These are phyloP conservation scores for Poa annua DNA, from an alignment of 176 grass and related monocot genomes.

Conservation along the genomic window DNA sequence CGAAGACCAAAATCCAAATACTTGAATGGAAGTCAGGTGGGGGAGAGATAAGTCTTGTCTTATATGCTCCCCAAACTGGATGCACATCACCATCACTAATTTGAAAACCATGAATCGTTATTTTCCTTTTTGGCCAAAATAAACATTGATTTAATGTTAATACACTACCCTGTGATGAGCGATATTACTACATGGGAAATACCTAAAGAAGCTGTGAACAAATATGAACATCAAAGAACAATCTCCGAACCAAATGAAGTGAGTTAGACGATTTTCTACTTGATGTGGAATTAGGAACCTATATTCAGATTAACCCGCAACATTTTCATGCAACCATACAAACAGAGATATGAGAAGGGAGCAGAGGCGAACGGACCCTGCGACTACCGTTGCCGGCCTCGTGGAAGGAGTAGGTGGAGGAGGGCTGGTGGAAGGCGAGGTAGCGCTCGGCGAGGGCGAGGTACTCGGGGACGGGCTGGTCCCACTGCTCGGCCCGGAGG, in stretches of 20 bases:
- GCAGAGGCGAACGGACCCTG: constrained; percentile 45
- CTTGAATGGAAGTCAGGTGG: background rate
- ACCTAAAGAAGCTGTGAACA: background rate
- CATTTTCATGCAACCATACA: background rate
- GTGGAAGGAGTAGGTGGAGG: constrained; percentile 77
- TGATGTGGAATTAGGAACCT: background rate
- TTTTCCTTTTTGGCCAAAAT: background rate
- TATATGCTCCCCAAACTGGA: background rate
- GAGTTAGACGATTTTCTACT: background rate
- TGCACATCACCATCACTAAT: background rate
- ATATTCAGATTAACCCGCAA: background rate
- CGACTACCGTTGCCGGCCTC: constrained; percentile 71
- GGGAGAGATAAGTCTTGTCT: background rate
- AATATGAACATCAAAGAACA: background rate
- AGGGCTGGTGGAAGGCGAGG: constrained; percentile 72
- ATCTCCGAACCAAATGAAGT: constrained; percentile 1
- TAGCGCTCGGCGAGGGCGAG: constrained; percentile 72
- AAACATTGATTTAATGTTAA: background rate
- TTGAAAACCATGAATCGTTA: background rate
- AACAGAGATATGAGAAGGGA: background rate
- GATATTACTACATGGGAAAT: background rate
- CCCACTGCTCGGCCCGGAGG: constrained; percentile 92
- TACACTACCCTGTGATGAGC: background rate
- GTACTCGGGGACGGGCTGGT: constrained; percentile 77
- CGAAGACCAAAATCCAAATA: background rate